Evolutionary conservation across 2,329 filamentous ascomycete species (phyloP), one percentile per base, ranked within the genome.

Genomic region (Talaromyces albobiverticillius): DNA sequence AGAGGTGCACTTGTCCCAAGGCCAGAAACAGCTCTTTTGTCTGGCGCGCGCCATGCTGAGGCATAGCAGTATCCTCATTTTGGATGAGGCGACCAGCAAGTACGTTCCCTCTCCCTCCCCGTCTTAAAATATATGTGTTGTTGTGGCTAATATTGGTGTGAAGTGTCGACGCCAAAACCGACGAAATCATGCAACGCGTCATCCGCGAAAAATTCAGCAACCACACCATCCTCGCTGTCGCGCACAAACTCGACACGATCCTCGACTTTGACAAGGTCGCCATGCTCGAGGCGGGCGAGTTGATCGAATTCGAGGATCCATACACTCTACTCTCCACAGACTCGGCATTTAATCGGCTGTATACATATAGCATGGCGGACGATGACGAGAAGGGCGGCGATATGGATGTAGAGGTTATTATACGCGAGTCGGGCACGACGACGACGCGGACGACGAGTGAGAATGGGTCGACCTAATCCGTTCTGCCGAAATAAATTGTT

Each of bases 1-100:
- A n/a, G 68, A 76, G 2, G 73, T 79, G 6, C 71, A 74, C 48
- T 70, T 85, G 5, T 80, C 76, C 4, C 77, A 80, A 31, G 85
- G 85, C 0, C 84, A 88, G 64, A 78, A 78, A 42, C 85, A 88
- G 61, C 73, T 88, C 0, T 85, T 88, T 60, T 83, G 79, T 58
- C 75, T 88, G 1, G 84, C 81, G 0, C 69, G 84, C 0, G 84
- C 82, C 0, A 73, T 87, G 16, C 65, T 87, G 7, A 69, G 78
- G 8, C 64, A 67, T 8, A 70, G 71, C 47, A 73, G 69, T 22
- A 69, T 77, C 51, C 64, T 78, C 11, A 68, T 78, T 31, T 66
- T 78, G 18, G 75, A 78, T 54, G 75, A 78, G 60, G 64, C 66
- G 25, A 67, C 65, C n/a, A 69, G 66, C 66, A 68, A 67, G 66